Percentiles rank a stretch among this genome's conserved stretches.
These are phyloP conservation scores for Beta vulgaris DNA, from an alignment of 148 eudicot species.

Conservation along the genomic window DNA sequence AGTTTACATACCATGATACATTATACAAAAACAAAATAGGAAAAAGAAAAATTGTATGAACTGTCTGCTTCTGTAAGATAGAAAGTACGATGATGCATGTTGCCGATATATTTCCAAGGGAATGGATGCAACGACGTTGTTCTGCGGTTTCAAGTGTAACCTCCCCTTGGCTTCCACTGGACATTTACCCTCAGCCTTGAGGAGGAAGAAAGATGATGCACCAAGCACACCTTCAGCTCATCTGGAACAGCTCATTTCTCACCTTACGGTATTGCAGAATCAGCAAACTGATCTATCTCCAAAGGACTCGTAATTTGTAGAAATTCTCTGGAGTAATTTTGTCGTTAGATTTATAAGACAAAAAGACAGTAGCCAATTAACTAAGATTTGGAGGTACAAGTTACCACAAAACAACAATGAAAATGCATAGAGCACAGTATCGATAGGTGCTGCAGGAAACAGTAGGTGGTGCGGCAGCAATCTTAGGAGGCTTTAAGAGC, in stretches of 20 bases:
- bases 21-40: no score
- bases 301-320: not conserved
- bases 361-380: not conserved
- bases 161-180: not conserved
- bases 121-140: no score
- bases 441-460: not conserved
- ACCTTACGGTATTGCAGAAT: not conserved
- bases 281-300: not conserved
- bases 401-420: not conserved
- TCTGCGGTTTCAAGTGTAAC: not conserved
- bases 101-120: no score
- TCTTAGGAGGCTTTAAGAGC: not conserved
- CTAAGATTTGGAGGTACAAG: not conserved
- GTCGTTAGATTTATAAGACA: not conserved
- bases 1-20: no score
- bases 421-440: not conserved
- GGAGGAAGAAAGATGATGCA: not conserved
- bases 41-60: no score
- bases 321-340: not conserved
- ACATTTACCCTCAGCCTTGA: not conserved
- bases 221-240: not conserved
- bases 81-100: no score
- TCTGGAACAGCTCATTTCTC: not conserved
- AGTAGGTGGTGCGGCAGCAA: not conserved
- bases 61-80: no score